Conservation (phyloP, 352 stramenopile species). For the Detonula confervacea region DNA sequence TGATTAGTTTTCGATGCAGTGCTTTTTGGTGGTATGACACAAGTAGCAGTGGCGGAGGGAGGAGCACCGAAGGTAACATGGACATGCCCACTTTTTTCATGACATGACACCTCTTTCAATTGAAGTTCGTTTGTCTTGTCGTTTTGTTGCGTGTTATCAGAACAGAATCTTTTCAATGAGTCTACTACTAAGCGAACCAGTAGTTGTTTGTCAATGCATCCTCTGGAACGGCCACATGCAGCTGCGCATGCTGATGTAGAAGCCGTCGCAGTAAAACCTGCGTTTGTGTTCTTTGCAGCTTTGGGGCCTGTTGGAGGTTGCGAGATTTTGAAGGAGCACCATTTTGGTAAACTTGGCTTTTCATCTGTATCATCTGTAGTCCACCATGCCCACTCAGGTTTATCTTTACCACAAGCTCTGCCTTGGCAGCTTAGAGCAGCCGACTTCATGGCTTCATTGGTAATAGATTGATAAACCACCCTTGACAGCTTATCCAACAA, state of each 20-base stretch:
- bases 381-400: constrained; percentile 49
- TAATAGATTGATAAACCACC: constrained; percentile 45
- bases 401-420: constrained; percentile 18
- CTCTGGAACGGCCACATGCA: constrained; percentile 38
- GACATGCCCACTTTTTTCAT: constrained; percentile 54
- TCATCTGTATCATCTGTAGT: constrained; percentile 11
- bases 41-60: neutral
- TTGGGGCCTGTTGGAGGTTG: neutral
- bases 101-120: constrained; percentile 23
- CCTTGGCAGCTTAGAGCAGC: neutral
- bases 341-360: constrained; percentile 35
- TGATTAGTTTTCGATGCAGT: no score
- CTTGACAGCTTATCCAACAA: constrained; percentile 33
- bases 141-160: constrained; percentile 17
- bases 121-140: neutral
- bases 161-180: constrained; percentile 21
- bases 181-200: constrained; percentile 35
- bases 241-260: constrained; percentile 52
- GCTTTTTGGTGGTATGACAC: neutral
- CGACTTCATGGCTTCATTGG: constrained; percentile 29
- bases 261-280: constrained; percentile 17
- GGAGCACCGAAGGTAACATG: constrained; percentile 27
- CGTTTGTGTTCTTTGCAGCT: neutral
- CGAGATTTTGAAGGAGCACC: constrained; percentile 49
- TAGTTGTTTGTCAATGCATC: constrained; percentile 43